Percentiles rank a stretch among this genome's conserved stretches.
Evolutionary conservation across 345 rosid species (phyloP).

Genomic region (Aegle marmelos): DNA sequence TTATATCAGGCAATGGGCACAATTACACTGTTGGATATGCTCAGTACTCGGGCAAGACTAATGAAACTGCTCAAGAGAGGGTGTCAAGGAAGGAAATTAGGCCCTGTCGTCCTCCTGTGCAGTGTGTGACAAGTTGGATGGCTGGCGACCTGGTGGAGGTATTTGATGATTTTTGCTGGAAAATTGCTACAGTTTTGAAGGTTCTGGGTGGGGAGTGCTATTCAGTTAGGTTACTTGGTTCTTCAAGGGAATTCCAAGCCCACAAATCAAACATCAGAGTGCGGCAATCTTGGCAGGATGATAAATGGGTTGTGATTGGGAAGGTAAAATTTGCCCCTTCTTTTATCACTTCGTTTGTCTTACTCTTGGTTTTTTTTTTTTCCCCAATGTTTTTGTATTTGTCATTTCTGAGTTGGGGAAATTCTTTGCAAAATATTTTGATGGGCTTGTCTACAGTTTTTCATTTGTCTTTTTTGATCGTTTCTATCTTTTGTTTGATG

Average conservation of each 20-base stretch:
- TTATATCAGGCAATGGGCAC: slow-evolving; percentile 60
- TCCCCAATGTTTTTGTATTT: neutral
- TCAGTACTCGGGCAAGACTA: neutral
- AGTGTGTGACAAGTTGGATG: slow-evolving; percentile 37
- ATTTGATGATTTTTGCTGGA: slow-evolving; percentile 51
- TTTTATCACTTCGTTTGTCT: neutral
- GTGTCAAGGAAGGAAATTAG: slow-evolving; percentile 56
- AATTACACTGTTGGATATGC: slow-evolving; percentile 41
- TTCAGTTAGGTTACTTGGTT: slow-evolving; percentile 48
- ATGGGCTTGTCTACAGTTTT: neutral
- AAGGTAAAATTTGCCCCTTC: slow-evolving; percentile 25
- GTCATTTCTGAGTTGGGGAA: neutral
- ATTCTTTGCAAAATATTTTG: neutral
- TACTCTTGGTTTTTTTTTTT: neutral
- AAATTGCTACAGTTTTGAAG: slow-evolving; percentile 38
- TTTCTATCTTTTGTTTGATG: neutral
- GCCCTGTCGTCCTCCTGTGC: slow-evolving; percentile 49
- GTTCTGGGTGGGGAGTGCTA: slow-evolving; percentile 25
- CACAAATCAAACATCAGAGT: slow-evolving; percentile 46
- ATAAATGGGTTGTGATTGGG: slow-evolving; percentile 44
- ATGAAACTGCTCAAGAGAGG: slow-evolving; percentile 30
- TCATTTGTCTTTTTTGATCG: neutral
- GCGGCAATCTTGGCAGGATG: slow-evolving; percentile 59
- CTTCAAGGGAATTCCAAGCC: slow-evolving; percentile 19
- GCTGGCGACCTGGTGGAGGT: slow-evolving; percentile 62